Conservation (phyloP, 768 basidiomycete genomes). For the Pleurotus tuber-regium region DNA sequence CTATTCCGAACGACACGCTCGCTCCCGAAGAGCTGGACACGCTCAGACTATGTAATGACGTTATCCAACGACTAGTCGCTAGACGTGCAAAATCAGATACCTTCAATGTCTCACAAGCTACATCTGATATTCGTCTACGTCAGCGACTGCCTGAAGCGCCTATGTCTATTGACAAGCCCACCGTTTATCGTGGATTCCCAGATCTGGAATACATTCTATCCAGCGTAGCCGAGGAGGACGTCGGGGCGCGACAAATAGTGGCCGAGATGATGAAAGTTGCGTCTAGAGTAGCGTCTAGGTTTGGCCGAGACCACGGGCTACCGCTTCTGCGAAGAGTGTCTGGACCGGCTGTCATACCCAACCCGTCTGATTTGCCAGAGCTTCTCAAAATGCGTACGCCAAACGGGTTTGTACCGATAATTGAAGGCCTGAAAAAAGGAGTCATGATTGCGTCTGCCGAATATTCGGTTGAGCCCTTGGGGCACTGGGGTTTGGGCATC, state of each 20-base stretch:
- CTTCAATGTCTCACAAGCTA: constrained; percentile 21
- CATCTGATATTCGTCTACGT: constrained; percentile 24
- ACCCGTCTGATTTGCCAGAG: constrained; percentile 30
- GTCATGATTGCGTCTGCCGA: constrained; percentile 32
- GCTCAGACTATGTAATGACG: constrained; percentile 25
- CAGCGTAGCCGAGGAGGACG: constrained; percentile 18
- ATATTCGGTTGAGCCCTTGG: constrained; percentile 52
- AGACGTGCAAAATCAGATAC: constrained; percentile 21
- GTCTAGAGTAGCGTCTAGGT: constrained; percentile 70
- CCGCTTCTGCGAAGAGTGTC: constrained; percentile 62
- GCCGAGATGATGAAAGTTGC: constrained; percentile 84
- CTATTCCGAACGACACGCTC: neutral
- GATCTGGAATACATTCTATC: constrained; percentile 43
- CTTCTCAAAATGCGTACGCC: constrained; percentile 49
- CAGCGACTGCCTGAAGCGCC: constrained; percentile 21
- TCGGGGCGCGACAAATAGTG: constrained; percentile 56
- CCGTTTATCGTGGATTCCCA: constrained; percentile 50
- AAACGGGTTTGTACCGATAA: constrained; percentile 40
- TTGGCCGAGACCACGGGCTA: constrained; percentile 56
- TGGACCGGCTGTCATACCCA: constrained; percentile 24
- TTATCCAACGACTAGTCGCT: constrained; percentile 14
- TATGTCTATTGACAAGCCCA: constrained; percentile 21
- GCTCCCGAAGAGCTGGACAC: constrained; percentile 20
- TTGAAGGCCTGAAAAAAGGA: constrained; percentile 29
- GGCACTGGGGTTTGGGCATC: constrained; percentile 72